Evolutionary conservation across 371 early-diverging fungal genomes (phyloP).

Genomic region (Mortierella sp.): DNA sequence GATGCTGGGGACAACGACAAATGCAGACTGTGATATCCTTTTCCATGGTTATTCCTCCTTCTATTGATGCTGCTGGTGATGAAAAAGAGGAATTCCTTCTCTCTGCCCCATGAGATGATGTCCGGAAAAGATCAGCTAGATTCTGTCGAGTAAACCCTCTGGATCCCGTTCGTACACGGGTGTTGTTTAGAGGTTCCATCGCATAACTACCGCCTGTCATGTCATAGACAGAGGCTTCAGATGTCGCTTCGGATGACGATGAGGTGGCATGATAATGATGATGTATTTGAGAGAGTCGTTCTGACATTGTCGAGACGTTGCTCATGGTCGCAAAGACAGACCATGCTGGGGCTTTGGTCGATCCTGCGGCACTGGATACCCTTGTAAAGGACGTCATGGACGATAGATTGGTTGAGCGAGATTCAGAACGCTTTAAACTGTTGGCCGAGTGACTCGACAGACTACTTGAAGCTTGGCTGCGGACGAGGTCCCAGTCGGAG

Average conservation of each 20-base stretch:
- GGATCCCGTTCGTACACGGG: no score
- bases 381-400: neutral
- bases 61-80: neutral
- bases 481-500: neutral
- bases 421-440: neutral
- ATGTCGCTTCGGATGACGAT: neutral
- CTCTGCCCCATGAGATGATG: neutral
- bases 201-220: neutral
- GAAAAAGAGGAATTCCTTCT: neutral
- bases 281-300: slow-evolving; percentile 6
- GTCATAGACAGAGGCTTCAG: slow-evolving; percentile 1
- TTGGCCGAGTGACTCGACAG: neutral
- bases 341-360: slow-evolving; percentile 17
- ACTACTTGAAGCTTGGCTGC: neutral
- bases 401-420: neutral
- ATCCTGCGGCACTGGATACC: neutral
- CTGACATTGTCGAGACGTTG: slow-evolving; percentile 18
- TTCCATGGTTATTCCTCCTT: no score
- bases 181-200: no score
- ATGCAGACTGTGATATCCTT: slow-evolving; percentile 14
- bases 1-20: slow-evolving; percentile 25
- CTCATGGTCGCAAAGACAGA: slow-evolving; percentile 45
- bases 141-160: no score
- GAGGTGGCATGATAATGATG: neutral
- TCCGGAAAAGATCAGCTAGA: neutral